Evolutionary conservation across 2,329 filamentous ascomycete genomes (phyloP), one percentile per base, ranked within the genome.

Genomic region (Myriosclerotinia curreyana): DNA sequence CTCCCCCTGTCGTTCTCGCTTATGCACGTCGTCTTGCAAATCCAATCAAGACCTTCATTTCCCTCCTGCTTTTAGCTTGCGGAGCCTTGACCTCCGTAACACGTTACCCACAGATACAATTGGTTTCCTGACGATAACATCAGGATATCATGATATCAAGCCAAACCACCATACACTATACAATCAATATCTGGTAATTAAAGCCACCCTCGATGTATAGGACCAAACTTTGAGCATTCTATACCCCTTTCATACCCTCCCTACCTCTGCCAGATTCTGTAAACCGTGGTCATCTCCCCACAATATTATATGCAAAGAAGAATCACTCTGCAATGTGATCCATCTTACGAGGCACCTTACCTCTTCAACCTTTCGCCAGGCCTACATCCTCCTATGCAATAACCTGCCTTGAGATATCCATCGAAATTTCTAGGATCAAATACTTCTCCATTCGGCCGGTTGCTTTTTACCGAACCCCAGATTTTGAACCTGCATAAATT

Each of bases 381-480:
- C 42, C 17, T 34, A 28, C 53, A 28, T 7, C 31, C 25, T 42
- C 46, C 11, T 20, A n/a, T 51, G 25, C 36, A 40, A 51, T 38
- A 48, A 20, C 34, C 25, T 44, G 42, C 52, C 44, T 59, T 58
- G 25, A 38, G 7, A 34, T 59, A 50, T 58, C 12, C 34, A 31
- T 58, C 48, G 34, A 31, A 20, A 58, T 15, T 50, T 49, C 36
- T 34, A 22, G 14, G 51, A 31, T 49, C 44, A 9, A 48, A 56
- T 40, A 7, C 22, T 58, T 40, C 61, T 59, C 61, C 61, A 49
- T 63, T 63, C 25, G 52, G 61, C 61, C 68, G 71, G 70, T 68
- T 70, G 69, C 66, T 58, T 65, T 64, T 64, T 69, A 65, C 69
- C 69, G 68, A 71, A 71, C 71, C 71, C 70, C 70, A 71, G 71